These are phyloP conservation scores for Thelonectria olida DNA, from an alignment of 2,329 filamentous ascomycete species.

Conservation along the genomic window DNA sequence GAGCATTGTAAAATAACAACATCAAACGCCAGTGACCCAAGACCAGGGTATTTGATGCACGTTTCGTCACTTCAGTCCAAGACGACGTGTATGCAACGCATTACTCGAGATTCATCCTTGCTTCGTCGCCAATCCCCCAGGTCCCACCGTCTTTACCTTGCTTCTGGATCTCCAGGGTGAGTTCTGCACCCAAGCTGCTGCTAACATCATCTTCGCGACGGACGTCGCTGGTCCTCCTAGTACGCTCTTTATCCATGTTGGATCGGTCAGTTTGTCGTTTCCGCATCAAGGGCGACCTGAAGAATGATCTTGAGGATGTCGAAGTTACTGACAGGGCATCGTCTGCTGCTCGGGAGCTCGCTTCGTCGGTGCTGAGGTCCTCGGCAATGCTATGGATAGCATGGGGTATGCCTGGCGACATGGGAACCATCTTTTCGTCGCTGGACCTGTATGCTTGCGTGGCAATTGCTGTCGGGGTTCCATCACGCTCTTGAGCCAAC, in stretches of 20 bases:
- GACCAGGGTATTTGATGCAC: slow-evolving; percentile 8
- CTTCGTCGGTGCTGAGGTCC: slow-evolving; percentile 37
- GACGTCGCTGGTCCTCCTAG: slow-evolving; percentile 53
- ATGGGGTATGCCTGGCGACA: slow-evolving; percentile 33
- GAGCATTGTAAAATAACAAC: slow-evolving; percentile 26
- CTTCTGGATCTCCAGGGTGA: slow-evolving; percentile 63
- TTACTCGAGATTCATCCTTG: slow-evolving; percentile 79
- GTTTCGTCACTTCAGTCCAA: background rate
- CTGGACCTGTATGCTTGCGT: slow-evolving; percentile 47
- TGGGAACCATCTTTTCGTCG: slow-evolving; percentile 49
- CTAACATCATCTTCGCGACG: slow-evolving; percentile 54
- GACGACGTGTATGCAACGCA: background rate
- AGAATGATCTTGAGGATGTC: slow-evolving; percentile 58
- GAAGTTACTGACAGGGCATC: slow-evolving; percentile 58
- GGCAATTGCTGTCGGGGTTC: slow-evolving; percentile 41
- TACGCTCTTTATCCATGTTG: slow-evolving; percentile 46
- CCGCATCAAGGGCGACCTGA: slow-evolving; percentile 52
- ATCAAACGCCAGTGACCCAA: slow-evolving; percentile 48
- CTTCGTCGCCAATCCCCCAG: slow-evolving; percentile 87
- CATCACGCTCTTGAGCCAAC: slow-evolving; percentile 49
- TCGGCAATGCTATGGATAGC: slow-evolving; percentile 39
- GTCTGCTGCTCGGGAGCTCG: slow-evolving; percentile 45
- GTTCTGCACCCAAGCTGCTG: slow-evolving; percentile 51
- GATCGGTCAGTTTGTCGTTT: slow-evolving; percentile 51
- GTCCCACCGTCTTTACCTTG: slow-evolving; percentile 64